These are phyloP conservation scores for Botryotinia globosa DNA, from an alignment of 2,329 filamentous ascomycete species.

Conservation along the genomic window DNA sequence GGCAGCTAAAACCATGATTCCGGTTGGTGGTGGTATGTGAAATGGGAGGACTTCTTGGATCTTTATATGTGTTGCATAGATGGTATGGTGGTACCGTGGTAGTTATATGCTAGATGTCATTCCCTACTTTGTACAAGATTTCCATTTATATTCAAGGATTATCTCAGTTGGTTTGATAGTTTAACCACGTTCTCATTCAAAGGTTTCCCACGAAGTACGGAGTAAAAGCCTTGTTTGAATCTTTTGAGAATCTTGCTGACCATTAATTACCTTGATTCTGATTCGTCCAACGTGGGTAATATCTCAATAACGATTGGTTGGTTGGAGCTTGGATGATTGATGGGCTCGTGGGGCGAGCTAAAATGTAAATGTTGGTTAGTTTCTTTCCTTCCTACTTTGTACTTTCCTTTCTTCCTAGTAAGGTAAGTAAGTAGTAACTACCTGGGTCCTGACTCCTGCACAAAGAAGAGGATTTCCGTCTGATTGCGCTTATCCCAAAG, in stretches of 20 bases:
- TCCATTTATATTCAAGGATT: not conserved
- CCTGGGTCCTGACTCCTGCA: too few relatives aligned
- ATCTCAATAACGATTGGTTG: not conserved
- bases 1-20: conserved; percentile 36
- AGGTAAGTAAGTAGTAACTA: too few relatives aligned
- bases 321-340: too few relatives aligned
- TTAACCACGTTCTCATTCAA: not conserved
- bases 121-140: not conserved
- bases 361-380: not conserved
- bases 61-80: conserved; percentile 9
- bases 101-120: not conserved
- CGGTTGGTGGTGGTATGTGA: conserved; percentile 11
- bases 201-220: too few relatives aligned
- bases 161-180: not conserved
- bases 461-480: not conserved
- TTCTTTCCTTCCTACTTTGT: not conserved
- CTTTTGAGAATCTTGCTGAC: not conserved
- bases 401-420: too few relatives aligned
- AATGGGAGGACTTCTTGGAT: not conserved
- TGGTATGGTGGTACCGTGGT: not conserved
- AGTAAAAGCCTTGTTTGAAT: not conserved
- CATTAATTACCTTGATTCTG: not conserved
- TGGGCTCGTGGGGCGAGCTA: not conserved
- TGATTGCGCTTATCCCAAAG: not conserved
- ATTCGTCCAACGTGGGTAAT: conserved; percentile 10